Percentiles rank a stretch among this genome's conserved stretches.
phyloP scores from a whole-genome alignment of 768 basidiomycete species.

The Coprinopsis marcescibilis region DNA sequence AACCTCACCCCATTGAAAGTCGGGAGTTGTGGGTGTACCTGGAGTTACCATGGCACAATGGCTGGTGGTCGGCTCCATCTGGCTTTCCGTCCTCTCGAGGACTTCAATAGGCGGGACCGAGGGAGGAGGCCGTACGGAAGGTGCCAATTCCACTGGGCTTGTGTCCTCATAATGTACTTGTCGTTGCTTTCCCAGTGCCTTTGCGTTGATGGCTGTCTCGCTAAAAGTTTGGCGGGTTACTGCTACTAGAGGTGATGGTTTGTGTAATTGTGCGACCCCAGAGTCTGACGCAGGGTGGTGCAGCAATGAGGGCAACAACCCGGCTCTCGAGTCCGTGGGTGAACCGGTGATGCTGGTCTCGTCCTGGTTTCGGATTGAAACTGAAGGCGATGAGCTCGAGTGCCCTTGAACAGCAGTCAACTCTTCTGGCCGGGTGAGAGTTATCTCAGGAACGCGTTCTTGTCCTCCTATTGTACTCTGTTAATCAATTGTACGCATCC shows the following conservation, averaged over 20 bases:
- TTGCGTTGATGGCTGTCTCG: not conserved
- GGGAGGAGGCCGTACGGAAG: conserved; percentile 8
- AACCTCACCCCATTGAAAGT: conserved; percentile 42
- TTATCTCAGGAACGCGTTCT: too few relatives aligned
- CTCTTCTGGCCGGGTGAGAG: too few relatives aligned
- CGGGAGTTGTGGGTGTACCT: conserved; percentile 16
- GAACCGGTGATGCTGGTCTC: too few relatives aligned
- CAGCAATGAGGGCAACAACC: too few relatives aligned
- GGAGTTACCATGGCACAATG: conserved; percentile 44
- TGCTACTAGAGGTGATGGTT: not conserved
- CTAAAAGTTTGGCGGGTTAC: not conserved
- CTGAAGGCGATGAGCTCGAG: too few relatives aligned
- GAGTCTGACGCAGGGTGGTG: not conserved
- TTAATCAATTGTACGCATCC: too few relatives aligned
- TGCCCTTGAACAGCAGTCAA: too few relatives aligned
- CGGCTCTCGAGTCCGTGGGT: too few relatives aligned
- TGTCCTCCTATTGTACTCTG: too few relatives aligned
- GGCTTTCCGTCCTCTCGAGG: conserved; percentile 51
- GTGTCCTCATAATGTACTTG: conserved; percentile 36
- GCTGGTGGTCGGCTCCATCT: conserved; percentile 59
- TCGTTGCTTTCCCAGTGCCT: conserved; percentile 25
- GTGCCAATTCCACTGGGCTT: conserved; percentile 4
- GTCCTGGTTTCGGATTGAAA: too few relatives aligned
- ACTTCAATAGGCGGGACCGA: conserved; percentile 60
- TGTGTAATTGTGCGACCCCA: not conserved